Conservation (phyloP, 2,329 filamentous ascomycete species). For the Talaromyces sp. region DNA sequence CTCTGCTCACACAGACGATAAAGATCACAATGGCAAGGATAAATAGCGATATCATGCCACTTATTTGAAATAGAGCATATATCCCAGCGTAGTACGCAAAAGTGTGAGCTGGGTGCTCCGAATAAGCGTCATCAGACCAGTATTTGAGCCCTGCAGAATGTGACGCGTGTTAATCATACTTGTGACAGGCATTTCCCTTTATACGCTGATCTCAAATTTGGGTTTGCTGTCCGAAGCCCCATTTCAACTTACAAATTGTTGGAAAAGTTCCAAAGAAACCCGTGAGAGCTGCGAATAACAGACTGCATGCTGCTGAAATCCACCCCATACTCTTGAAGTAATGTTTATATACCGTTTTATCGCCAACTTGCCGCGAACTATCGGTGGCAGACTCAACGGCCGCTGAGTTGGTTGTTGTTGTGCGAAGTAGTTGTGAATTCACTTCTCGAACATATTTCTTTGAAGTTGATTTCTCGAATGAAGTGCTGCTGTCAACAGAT, state of each 20-base stretch:
- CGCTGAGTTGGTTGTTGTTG: not conserved
- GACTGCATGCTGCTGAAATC: slow-evolving; percentile 12
- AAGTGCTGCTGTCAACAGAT: not conserved
- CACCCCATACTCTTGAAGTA: slow-evolving; percentile 23
- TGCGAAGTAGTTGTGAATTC: not conserved
- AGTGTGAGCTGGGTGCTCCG: slow-evolving; percentile 18
- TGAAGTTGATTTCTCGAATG: not conserved
- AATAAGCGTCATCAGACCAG: slow-evolving; percentile 22
- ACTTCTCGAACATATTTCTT: not conserved
- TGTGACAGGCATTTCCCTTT: not conserved
- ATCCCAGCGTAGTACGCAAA: slow-evolving; percentile 23
- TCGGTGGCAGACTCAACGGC: slow-evolving; percentile 15
- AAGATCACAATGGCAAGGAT: slow-evolving; percentile 18
- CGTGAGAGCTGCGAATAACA: slow-evolving; percentile 20
- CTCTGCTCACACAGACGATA: slow-evolving; percentile 19
- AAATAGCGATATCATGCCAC: slow-evolving; percentile 20
- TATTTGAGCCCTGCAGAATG: slow-evolving; percentile 14
- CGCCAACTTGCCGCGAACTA: slow-evolving; percentile 35
- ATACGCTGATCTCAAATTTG: not conserved
- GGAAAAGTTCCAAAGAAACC: slow-evolving; percentile 24
- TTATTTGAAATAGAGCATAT: slow-evolving; percentile 25
- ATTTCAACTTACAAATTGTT: slow-evolving; percentile 22
- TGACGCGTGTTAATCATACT: not conserved
- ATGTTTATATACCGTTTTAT: slow-evolving; percentile 21
- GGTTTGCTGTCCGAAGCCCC: not conserved